phyloP scores from a whole-genome alignment of 129 eudicot genomes.

The Flaveria linearis region DNA sequence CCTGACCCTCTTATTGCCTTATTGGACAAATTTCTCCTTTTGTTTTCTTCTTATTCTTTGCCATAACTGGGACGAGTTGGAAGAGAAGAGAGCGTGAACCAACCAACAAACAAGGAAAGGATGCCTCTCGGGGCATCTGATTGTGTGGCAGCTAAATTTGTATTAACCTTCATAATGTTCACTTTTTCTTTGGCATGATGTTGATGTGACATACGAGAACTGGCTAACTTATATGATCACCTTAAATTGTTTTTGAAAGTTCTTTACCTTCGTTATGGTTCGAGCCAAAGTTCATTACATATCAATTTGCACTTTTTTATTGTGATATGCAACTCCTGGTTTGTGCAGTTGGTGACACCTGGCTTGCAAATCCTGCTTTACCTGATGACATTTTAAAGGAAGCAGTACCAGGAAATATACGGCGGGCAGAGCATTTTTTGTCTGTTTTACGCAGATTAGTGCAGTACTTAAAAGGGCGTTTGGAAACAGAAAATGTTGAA shows the following conservation, averaged over 20 bases:
- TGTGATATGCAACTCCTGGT: not conserved
- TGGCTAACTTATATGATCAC: not conserved
- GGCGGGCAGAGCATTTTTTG: conserved; percentile 89
- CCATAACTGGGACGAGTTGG: too few species aligned
- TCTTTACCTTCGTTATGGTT: not conserved
- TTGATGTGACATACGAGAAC: conserved; percentile 3
- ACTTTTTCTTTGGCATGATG: not conserved
- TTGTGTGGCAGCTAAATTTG: not conserved
- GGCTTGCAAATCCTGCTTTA: conserved; percentile 88
- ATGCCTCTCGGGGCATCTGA: too few species aligned
- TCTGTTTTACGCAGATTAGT: conserved; percentile 91
- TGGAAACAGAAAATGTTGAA: conserved; percentile 86
- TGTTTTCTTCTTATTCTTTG: too few species aligned
- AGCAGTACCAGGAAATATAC: conserved; percentile 95
- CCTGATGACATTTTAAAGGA: conserved; percentile 95
- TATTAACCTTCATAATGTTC: not conserved
- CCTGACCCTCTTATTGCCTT: not conserved
- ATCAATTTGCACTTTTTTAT: not conserved
- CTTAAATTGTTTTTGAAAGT: not conserved
- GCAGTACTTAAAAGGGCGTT: conserved; percentile 76
- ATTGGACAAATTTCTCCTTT: too few species aligned
- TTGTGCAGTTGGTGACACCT: conserved; percentile 71
- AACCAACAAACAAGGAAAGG: too few species aligned
- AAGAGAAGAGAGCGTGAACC: too few species aligned
- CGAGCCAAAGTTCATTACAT: not conserved